Conservation (phyloP, 306 rosid genomes). For the Purshia tridentata region DNA sequence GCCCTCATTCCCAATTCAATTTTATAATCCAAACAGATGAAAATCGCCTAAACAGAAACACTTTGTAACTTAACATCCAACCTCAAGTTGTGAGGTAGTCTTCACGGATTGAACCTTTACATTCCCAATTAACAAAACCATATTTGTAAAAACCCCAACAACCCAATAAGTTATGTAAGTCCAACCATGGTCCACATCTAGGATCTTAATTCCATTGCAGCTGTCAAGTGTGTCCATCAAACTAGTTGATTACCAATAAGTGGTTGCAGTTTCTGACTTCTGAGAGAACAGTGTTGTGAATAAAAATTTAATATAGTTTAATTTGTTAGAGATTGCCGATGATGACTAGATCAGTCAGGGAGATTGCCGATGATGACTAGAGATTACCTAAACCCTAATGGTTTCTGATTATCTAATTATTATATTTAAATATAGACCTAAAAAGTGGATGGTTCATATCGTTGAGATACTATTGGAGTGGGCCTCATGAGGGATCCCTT, state of each 20-base stretch:
- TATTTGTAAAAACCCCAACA: neutral
- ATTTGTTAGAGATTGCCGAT: neutral
- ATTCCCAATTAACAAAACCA: neutral
- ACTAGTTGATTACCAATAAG: neutral
- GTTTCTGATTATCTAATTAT: no score
- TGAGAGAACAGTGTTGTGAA: neutral
- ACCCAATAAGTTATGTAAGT: neutral
- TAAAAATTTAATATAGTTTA: neutral
- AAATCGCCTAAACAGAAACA: neutral
- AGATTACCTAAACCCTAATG: no score
- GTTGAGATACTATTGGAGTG: no score
- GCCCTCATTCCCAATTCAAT: neutral
- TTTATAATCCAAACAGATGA: neutral
- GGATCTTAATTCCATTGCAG: neutral
- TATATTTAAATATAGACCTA: no score
- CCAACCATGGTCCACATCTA: neutral
- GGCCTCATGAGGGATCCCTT: no score
- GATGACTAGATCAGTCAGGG: neutral
- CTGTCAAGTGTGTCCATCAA: neutral
- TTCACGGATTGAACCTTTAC: neutral
- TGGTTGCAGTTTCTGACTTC: neutral
- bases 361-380: no score
- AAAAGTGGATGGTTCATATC: no score
- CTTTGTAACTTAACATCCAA: neutral
- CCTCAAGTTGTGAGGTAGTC: neutral